Evolutionary conservation across 2,329 filamentous ascomycete species (phyloP).

Genomic region (Tolypocladium guangdongense): DNA sequence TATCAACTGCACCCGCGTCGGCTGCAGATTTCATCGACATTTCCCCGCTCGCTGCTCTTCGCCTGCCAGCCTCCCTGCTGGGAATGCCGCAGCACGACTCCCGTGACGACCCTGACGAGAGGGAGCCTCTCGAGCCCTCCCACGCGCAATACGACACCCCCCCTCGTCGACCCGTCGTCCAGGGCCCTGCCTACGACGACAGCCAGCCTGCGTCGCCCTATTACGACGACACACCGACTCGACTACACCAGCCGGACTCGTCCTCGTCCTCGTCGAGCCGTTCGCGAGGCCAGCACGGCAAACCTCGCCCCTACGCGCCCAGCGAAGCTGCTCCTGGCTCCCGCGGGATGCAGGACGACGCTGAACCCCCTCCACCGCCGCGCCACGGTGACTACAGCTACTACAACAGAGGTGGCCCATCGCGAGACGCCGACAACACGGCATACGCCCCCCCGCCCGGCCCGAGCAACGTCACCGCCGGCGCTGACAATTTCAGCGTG

Average conservation of each 20-base stretch:
- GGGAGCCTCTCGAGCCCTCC: constrained; percentile 21
- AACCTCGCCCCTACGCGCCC: neutral
- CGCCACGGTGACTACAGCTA: constrained; percentile 13
- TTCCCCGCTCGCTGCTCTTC: neutral
- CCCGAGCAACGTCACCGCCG: constrained; percentile 40
- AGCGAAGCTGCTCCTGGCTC: neutral
- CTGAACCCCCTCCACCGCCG: constrained; percentile 6
- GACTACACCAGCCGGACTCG: neutral
- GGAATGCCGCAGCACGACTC: constrained; percentile 25
- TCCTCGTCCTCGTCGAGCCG: constrained; percentile 2
- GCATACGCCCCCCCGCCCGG: constrained; percentile 12
- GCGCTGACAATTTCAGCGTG: constrained; percentile 56
- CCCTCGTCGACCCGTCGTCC: constrained; percentile 8
- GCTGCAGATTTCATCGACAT: neutral
- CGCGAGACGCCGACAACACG: constrained; percentile 11
- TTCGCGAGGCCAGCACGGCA: neutral
- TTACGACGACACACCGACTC: constrained; percentile 15
- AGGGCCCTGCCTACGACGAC: constrained; percentile 1
- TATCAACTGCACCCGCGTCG: neutral
- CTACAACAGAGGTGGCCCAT: constrained; percentile 7
- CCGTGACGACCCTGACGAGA: constrained; percentile 21
- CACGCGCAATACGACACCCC: constrained; percentile 8
- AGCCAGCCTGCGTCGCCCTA: constrained; percentile 9
- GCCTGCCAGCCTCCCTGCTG: neutral
- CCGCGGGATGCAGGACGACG: neutral